Evolutionary conservation across 1,284 basidiomycete genomes (phyloP).

Genomic region (Apiotrichum porosum): DNA sequence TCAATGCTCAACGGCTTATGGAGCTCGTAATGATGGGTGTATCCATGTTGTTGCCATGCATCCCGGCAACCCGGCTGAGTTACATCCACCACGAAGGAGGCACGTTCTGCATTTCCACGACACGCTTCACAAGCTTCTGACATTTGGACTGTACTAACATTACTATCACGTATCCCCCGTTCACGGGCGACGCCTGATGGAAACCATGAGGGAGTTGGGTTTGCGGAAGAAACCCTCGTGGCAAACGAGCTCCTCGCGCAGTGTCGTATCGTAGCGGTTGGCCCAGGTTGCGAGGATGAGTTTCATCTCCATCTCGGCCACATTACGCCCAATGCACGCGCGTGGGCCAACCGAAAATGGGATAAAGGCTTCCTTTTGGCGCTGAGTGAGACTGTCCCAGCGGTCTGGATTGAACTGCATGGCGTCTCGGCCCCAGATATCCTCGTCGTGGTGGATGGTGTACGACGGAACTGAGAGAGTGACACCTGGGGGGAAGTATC

Average conservation of each 20-base stretch:
- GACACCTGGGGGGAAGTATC: conserved; percentile 19
- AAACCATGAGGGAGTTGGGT: conserved; percentile 1
- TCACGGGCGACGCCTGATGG: neutral
- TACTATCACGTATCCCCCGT: too few species aligned
- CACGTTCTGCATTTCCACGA: too few species aligned
- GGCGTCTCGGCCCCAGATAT: conserved; percentile 58
- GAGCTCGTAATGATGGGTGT: too few species aligned
- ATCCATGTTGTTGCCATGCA: too few species aligned
- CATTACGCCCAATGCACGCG: conserved; percentile 29
- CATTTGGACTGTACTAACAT: too few species aligned
- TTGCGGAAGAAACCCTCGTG: conserved; percentile 20
- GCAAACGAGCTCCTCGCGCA: conserved; percentile 11
- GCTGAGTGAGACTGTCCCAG: conserved; percentile 8
- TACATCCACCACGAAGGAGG: too few species aligned
- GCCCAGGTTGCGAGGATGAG: conserved; percentile 17
- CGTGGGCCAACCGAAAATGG: conserved; percentile 30
- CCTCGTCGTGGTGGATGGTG: conserved; percentile 53
- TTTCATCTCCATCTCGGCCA: conserved; percentile 22
- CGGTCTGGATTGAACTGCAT: conserved; percentile 27
- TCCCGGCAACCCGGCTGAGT: too few species aligned
- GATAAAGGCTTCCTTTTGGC: conserved; percentile 22
- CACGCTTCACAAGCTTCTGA: too few species aligned
- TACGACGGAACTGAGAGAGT: conserved; percentile 19
- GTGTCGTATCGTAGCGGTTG: conserved; percentile 13
- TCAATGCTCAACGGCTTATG: too few species aligned